phyloP scores from a whole-genome alignment of 768 basidiomycete species.

The Myochromella boudieri region DNA sequence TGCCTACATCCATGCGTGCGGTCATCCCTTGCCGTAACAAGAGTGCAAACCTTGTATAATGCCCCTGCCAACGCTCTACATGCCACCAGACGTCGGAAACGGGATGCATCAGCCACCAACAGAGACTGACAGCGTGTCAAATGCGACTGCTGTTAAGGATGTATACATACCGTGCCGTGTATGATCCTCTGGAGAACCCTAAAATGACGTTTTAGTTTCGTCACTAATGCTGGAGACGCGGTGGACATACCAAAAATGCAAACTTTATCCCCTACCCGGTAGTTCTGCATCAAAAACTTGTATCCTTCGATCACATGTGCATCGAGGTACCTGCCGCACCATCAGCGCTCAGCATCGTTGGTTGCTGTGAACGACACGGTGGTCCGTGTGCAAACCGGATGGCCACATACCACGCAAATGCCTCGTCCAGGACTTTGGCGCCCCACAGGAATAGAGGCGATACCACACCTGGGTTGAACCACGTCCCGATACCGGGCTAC shows the following conservation, averaged over 20 bases:
- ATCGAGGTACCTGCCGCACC: conserved; percentile 57
- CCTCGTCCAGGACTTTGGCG: conserved; percentile 64
- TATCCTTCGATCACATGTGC: conserved; percentile 77
- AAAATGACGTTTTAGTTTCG: not conserved
- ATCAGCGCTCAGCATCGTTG: no score
- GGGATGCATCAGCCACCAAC: not conserved
- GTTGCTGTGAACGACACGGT: no score
- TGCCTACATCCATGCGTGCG: not conserved
- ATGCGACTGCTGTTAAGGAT: not conserved
- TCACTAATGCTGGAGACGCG: conserved; percentile 2
- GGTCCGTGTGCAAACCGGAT: no score
- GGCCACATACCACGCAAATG: conserved; percentile 65
- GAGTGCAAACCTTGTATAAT: conserved; percentile 55
- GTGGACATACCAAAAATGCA: conserved; percentile 62
- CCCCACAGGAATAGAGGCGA: conserved; percentile 56
- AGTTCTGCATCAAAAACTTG: conserved; percentile 77
- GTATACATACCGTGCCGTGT: conserved; percentile 37
- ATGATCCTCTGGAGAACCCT: conserved; percentile 74
- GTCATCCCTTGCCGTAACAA: not conserved
- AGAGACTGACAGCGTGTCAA: not conserved
- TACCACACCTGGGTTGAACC: conserved; percentile 63
- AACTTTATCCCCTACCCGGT: conserved; percentile 68
- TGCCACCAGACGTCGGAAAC: no score
- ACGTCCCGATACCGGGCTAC: conserved; percentile 50
- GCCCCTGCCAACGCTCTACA: conserved; percentile 73